Conservation (phyloP, 176 grass and related monocot genomes). For the Miscanthus lutarioriparius region DNA sequence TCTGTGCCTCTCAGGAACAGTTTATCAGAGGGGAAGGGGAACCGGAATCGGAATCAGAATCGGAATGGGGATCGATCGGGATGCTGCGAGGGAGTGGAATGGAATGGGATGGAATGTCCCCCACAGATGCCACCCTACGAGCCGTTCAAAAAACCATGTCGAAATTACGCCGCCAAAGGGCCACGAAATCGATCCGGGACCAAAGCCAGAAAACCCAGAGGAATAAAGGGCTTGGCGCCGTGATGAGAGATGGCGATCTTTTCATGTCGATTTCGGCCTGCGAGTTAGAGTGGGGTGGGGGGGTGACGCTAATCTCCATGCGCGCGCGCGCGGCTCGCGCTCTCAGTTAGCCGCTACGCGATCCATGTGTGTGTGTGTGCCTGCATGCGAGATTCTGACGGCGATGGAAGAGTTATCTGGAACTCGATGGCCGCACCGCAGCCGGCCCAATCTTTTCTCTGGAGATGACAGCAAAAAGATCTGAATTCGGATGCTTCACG, state of each 20-base stretch:
- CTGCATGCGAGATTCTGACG: conserved; percentile 48
- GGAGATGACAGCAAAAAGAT: conserved; percentile 43
- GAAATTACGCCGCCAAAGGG: conserved; percentile 37
- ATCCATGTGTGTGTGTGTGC: background rate
- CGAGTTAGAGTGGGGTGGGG: background rate
- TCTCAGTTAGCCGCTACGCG: conserved; percentile 10
- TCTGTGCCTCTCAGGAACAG: conserved; percentile 14
- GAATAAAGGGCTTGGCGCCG: conserved; percentile 47
- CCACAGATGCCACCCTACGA: conserved; percentile 48
- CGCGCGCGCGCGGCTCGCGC: background rate
- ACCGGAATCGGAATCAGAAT: conserved; percentile 42
- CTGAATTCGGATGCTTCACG: conserved; percentile 52
- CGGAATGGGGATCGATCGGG: conserved; percentile 35
- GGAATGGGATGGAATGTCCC: conserved; percentile 37
- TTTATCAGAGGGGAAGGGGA: background rate
- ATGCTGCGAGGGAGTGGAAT: background rate
- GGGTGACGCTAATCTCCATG: conserved; percentile 19
- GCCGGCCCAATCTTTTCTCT: conserved; percentile 30
- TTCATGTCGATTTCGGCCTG: conserved; percentile 39
- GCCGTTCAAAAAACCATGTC: conserved; percentile 43
- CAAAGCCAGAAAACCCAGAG: conserved; percentile 19
- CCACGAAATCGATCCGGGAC: conserved; percentile 5
- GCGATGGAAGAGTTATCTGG: conserved; percentile 49
- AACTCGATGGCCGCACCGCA: conserved; percentile 30
- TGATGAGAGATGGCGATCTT: conserved; percentile 31